phyloP scores from a whole-genome alignment of 805 yeast genomes.

The Nakazawaea wickerhamii region DNA sequence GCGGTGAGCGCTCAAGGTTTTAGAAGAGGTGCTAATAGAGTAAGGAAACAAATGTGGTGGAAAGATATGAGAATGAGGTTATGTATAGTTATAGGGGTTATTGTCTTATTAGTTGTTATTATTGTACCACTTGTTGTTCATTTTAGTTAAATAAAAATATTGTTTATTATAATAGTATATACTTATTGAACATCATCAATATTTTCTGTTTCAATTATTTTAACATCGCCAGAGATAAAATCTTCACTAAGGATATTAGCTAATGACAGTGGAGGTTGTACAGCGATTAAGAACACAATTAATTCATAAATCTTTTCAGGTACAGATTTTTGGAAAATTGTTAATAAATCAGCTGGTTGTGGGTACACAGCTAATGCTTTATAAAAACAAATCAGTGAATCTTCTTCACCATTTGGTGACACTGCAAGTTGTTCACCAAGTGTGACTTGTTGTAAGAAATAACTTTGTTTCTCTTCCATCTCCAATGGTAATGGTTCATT shows the following conservation, averaged over 20 bases:
- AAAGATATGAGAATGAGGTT: conserved; percentile 95
- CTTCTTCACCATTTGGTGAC: conserved; percentile 61
- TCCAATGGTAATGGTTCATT: conserved; percentile 67
- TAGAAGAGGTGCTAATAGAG: conserved; percentile 94
- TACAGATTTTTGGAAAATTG: conserved; percentile 83
- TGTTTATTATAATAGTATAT: not conserved
- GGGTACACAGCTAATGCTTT: conserved; percentile 92
- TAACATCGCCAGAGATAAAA: conserved; percentile 6
- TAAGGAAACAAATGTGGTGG: conserved; percentile 99
- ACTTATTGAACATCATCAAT: conserved; percentile 10
- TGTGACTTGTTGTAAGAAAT: conserved; percentile 79
- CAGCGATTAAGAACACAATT: conserved; percentile 83
- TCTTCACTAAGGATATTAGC: conserved; percentile 56
- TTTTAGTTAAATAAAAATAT: conserved; percentile 35
- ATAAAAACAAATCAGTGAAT: conserved; percentile 88
- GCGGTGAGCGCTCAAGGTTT: conserved; percentile 92
- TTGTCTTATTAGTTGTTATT: conserved; percentile 76
- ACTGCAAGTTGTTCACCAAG: conserved; percentile 77
- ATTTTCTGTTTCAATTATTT: not conserved
- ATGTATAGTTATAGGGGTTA: conserved; percentile 76
- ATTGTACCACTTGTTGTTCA: conserved; percentile 94
- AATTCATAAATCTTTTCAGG: conserved; percentile 79
- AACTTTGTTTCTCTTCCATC: conserved; percentile 62
- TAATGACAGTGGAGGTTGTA: conserved; percentile 80
- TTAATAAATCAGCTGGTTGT: conserved; percentile 86